Conservation (phyloP, 805 yeast genomes). For the Spathaspora boniae region DNA sequence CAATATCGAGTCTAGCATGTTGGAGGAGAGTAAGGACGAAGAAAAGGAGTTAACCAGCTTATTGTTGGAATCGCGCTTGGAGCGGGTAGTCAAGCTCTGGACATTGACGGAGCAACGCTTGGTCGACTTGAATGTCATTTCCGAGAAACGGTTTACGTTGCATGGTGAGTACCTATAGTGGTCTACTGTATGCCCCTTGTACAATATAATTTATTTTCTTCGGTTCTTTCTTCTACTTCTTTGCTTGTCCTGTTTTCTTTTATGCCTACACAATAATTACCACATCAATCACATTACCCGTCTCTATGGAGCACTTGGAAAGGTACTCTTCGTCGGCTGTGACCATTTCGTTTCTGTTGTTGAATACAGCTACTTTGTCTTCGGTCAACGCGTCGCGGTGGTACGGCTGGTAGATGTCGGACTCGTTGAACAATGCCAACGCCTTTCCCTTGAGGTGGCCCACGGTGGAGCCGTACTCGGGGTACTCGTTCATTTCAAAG, state of each 20-base stretch:
- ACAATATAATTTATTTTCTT: neutral
- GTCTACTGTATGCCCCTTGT: neutral
- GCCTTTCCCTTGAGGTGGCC: slow-evolving; percentile 57
- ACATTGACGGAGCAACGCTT: slow-evolving; percentile 59
- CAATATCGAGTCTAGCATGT: slow-evolving; percentile 7
- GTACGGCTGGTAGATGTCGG: slow-evolving; percentile 23
- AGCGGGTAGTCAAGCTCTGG: slow-evolving; percentile 59
- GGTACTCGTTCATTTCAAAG: slow-evolving; percentile 54
- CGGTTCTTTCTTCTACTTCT: neutral
- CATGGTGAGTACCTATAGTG: slow-evolving; percentile 15
- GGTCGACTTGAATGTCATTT: slow-evolving; percentile 28
- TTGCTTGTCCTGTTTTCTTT: too few relatives aligned
- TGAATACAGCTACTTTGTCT: slow-evolving; percentile 25
- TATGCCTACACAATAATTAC: slow-evolving; percentile 11
- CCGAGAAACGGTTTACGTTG: slow-evolving; percentile 21
- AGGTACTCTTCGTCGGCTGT: slow-evolving; percentile 23
- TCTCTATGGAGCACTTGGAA: slow-evolving; percentile 37
- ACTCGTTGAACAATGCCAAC: slow-evolving; percentile 49
- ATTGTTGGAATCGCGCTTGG: slow-evolving; percentile 40
- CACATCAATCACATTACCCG: slow-evolving; percentile 40
- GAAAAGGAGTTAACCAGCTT: slow-evolving; percentile 21
- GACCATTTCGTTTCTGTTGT: slow-evolving; percentile 26
- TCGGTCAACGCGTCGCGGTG: slow-evolving; percentile 9
- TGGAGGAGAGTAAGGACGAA: slow-evolving; percentile 11
- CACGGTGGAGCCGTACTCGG: slow-evolving; percentile 68